phyloP scores from a whole-genome alignment of 441 rosid species.

The Oxalis stricta region DNA sequence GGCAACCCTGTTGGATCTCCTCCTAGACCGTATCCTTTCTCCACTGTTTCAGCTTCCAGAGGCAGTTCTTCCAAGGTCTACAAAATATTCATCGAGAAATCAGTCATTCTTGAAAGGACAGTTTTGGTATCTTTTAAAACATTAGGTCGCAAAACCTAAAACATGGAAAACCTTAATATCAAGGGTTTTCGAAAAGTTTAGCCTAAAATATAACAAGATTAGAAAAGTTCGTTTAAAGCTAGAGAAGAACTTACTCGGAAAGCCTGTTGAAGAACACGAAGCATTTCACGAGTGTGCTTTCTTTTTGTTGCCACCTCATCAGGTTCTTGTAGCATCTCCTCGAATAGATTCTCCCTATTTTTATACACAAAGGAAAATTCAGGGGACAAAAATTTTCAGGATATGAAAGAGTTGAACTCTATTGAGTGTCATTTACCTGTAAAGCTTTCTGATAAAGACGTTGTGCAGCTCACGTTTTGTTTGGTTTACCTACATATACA shows the following conservation, averaged over 20 bases:
- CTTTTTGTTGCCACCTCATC: conserved; percentile 78
- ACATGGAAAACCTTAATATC: background rate
- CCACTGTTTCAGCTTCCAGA: conserved; percentile 80
- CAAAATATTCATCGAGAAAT: conserved; percentile 1
- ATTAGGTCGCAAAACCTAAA: background rate
- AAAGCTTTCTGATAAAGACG: conserved; percentile 65
- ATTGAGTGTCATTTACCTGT: conserved; percentile 32
- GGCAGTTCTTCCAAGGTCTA: conserved; percentile 97
- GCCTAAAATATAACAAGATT: background rate
- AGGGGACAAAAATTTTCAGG: background rate
- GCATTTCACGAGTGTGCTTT: conserved; percentile 80
- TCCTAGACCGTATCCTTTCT: conserved; percentile 64
- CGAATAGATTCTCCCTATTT: conserved; percentile 90
- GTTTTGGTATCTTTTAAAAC: no score
- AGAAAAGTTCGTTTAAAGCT: background rate
- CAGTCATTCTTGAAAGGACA: background rate
- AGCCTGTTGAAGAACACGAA: conserved; percentile 89
- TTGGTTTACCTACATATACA: conserved; percentile 58
- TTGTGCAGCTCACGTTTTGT: conserved; percentile 79
- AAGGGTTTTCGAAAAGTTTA: background rate
- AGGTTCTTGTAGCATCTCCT: conserved; percentile 99
- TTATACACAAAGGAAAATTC: background rate
- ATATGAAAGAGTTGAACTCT: no score
- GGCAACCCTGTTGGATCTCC: conserved; percentile 65
- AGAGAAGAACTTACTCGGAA: conserved; percentile 48